Conservation (phyloP, 495 filamentous ascomycete genomes). For the Penicillium desertorum region DNA sequence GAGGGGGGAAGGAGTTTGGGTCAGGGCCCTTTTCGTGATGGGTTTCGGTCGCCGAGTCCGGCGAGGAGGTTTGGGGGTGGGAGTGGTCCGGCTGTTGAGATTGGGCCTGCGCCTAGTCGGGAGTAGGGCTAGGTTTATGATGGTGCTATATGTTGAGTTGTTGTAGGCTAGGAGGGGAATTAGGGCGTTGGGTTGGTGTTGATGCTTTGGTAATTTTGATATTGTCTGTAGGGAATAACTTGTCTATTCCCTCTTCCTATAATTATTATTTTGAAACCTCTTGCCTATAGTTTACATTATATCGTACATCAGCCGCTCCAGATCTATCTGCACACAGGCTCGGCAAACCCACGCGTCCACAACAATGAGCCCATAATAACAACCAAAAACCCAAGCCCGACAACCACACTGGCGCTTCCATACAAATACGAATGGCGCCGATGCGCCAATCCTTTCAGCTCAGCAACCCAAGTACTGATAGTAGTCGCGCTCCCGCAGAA, state of each 20-base stretch:
- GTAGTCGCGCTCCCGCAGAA: constrained; percentile 91
- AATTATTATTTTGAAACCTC: background rate
- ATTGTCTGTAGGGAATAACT: background rate
- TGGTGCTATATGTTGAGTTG: background rate
- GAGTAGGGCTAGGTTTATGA: background rate
- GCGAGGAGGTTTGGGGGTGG: constrained; percentile 1
- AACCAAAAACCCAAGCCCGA: constrained; percentile 65
- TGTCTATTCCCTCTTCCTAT: background rate
- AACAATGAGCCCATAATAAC: constrained; percentile 76
- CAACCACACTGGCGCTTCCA: constrained; percentile 62
- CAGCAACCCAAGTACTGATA: constrained; percentile 87
- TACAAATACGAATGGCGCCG: constrained; percentile 74
- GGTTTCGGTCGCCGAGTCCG: background rate
- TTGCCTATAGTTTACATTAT: background rate
- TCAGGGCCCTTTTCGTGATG: background rate
- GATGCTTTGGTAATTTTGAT: background rate
- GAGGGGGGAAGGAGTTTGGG: background rate
- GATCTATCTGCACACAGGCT: constrained; percentile 45
- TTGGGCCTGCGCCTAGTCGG: constrained; percentile 6
- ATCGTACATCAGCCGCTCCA: background rate
- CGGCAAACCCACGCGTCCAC: constrained; percentile 67
- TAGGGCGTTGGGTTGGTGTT: background rate
- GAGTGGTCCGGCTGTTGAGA: constrained; percentile 6
- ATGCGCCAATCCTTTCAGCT: constrained; percentile 64
- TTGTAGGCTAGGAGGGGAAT: background rate